These are phyloP conservation scores for Monosporascus sp. DNA, from an alignment of 2,329 filamentous ascomycete genomes.

Conservation along the genomic window DNA sequence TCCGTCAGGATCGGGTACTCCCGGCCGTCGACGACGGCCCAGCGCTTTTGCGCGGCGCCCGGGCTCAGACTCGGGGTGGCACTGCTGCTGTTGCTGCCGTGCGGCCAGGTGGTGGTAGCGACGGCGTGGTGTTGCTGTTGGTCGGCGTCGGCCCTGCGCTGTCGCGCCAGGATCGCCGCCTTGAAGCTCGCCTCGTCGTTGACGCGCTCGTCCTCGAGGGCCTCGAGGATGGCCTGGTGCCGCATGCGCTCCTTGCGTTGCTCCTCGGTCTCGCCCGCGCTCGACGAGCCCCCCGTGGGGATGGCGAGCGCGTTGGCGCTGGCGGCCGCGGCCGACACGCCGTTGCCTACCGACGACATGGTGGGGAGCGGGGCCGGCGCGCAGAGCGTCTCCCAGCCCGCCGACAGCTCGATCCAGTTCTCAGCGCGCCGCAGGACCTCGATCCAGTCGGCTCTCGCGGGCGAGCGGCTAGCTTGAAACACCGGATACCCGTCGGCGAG, in stretches of 20 bases:
- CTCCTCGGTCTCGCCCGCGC: conserved; percentile 40
- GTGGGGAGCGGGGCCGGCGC: conserved; percentile 49
- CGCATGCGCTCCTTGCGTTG: conserved; percentile 55
- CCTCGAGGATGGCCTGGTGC: conserved; percentile 62
- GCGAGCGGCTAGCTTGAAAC: conserved; percentile 67
- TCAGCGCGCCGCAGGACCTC: conserved; percentile 63
- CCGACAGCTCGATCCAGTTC: conserved; percentile 63
- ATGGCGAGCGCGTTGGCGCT: conserved; percentile 32
- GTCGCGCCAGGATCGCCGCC: conserved; percentile 55
- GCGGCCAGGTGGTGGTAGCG: not conserved
- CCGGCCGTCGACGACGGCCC: conserved; percentile 59
- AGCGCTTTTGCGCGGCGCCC: conserved; percentile 39
- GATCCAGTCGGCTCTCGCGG: conserved; percentile 74
- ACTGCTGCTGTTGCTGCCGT: conserved; percentile 5
- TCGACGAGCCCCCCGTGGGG: conserved; percentile 16
- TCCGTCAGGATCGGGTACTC: conserved; percentile 68
- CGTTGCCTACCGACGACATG: conserved; percentile 11
- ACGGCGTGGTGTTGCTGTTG: conserved; percentile 16
- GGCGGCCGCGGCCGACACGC: conserved; percentile 22
- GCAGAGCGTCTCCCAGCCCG: conserved; percentile 68
- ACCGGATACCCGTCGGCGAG: conserved; percentile 76
- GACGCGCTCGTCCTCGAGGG: conserved; percentile 62
- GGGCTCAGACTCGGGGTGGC: conserved; percentile 12
- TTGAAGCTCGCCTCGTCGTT: conserved; percentile 62
- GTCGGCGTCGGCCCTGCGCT: conserved; percentile 54